Evolutionary conservation across 1,284 basidiomycete genomes (phyloP), one percentile per base, ranked within the genome.

Genomic region (Microbotryomycetes sp.): DNA sequence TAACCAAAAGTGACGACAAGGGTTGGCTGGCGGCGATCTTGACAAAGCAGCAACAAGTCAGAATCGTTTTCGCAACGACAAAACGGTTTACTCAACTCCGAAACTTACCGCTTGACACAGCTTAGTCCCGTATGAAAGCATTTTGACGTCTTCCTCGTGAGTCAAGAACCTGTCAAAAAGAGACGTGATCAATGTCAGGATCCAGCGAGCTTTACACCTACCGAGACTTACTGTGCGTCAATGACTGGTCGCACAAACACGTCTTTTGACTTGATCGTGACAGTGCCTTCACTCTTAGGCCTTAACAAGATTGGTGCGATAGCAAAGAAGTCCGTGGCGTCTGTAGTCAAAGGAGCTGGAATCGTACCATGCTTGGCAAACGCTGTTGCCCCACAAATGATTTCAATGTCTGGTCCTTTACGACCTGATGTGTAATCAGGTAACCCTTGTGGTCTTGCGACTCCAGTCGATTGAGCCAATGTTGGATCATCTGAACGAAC

Each of bases 161-260:
- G 45, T 29, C 45, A 56, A 29, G 47, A 56, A 23, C 2, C 55
- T 54, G n/a, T 3, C n/a, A 2, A 42, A 25, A 12, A 25, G 16
- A 31, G 23, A n/a, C n/a, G n/a, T n/a, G n/a, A 42, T 42, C 36
- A 42, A 42, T 9, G 19, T 19, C 19, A 19, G 36, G 12, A 12
- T 19, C 19, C 19, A 19, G 19, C 36, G 19, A 42, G 36, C 36
- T 42, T 9, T 42, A 12, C 36, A 42, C 19, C 36, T 42, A n/a
- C n/a, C n/a, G n/a, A 19, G 2, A 72, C 75, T 26, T 64, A 76
- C 75, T 78, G 77, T 19, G 78, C 75, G 60, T 80, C 75, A 60
- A 81, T 78, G 15, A 74, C 52, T 0, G 80, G 78, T 4, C 74
- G 62, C 36, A 78, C 78, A 48, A 71, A 76, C 0, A 75, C 71